Conservation (phyloP, 805 yeast species). For the Saccharomycopsis amapae region DNA sequence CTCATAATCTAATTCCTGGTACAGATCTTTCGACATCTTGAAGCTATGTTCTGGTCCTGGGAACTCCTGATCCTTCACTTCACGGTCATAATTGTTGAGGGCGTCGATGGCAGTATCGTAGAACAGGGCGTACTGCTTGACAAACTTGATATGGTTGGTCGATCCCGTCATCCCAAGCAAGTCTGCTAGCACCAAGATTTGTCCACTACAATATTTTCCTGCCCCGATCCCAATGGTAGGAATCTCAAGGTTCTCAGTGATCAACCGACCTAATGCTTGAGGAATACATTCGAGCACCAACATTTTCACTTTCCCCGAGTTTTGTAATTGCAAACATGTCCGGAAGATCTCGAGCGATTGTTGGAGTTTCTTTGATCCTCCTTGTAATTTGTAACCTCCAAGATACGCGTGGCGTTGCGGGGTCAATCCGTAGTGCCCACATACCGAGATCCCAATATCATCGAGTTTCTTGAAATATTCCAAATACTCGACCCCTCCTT, state of each 20-base stretch:
- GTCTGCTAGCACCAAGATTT: conserved; percentile 84
- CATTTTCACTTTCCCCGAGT: conserved; percentile 63
- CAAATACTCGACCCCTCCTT: conserved; percentile 62
- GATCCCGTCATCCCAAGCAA: conserved; percentile 66
- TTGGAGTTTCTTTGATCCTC: conserved; percentile 51
- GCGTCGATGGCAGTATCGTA: conserved; percentile 44
- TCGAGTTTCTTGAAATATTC: conserved; percentile 50
- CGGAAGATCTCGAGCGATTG: conserved; percentile 51
- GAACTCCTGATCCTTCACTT: conserved; percentile 48
- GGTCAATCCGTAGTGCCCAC: conserved; percentile 88
- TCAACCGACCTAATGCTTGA: conserved; percentile 51
- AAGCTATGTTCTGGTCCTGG: conserved; percentile 36
- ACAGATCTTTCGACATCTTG: conserved; percentile 6
- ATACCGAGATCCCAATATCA: conserved; percentile 73
- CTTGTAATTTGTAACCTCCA: conserved; percentile 90
- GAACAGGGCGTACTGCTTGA: conserved; percentile 56
- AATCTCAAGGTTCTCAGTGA: conserved; percentile 52
- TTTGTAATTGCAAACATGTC: conserved; percentile 64
- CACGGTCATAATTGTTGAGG: conserved; percentile 46
- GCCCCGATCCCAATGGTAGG: conserved; percentile 98
- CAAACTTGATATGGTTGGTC: conserved; percentile 56
- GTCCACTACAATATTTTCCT: conserved; percentile 77
- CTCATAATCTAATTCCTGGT: conserved; percentile 3
- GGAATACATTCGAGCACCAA: conserved; percentile 86
- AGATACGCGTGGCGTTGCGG: conserved; percentile 77